A percentile compares a stretch with the other conserved stretches of the same genome.
phyloP scores from a whole-genome alignment of 345 rosid genomes.

The Zanthoxylum bungeanum region DNA sequence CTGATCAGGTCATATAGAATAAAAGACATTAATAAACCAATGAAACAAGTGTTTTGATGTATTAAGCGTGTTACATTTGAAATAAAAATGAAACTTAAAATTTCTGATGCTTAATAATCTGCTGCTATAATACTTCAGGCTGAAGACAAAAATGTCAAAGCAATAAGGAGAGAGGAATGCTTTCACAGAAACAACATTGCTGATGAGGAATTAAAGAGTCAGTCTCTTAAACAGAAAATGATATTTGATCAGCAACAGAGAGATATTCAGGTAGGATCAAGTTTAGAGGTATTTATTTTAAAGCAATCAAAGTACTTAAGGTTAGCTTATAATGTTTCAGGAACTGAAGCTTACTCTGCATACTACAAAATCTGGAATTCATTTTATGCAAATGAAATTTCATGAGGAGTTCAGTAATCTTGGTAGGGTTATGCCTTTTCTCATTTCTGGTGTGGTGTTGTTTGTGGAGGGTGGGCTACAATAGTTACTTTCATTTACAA shows the following conservation, averaged over 20 bases:
- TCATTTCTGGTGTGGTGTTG: constrained; percentile 1
- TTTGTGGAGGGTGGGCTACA: background rate
- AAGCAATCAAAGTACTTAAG: constrained; percentile 12
- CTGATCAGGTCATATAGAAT: constrained; percentile 4
- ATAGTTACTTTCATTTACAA: background rate
- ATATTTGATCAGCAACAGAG: constrained; percentile 72
- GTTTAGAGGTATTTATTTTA: background rate
- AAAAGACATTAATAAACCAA: background rate
- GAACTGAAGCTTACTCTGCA: constrained; percentile 62
- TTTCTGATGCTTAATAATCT: constrained; percentile 3
- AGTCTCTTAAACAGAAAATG: constrained; percentile 42
- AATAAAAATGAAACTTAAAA: background rate
- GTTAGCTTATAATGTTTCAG: constrained; percentile 27
- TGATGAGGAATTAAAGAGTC: constrained; percentile 50
- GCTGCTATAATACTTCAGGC: constrained; percentile 32
- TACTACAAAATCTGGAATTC: constrained; percentile 88
- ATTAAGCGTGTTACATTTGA: background rate
- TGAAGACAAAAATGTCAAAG: constrained; percentile 52
- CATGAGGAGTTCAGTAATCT: constrained; percentile 81
- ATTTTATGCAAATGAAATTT: constrained; percentile 75
- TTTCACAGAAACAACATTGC: constrained; percentile 30
- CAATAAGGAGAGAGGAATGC: constrained; percentile 45
- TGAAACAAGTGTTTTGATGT: background rate
- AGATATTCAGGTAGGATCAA: constrained; percentile 54
- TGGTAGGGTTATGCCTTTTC: constrained; percentile 37